phyloP scores from a whole-genome alignment of 352 stramenopile species.

The Phytopythium ostracodes region DNA sequence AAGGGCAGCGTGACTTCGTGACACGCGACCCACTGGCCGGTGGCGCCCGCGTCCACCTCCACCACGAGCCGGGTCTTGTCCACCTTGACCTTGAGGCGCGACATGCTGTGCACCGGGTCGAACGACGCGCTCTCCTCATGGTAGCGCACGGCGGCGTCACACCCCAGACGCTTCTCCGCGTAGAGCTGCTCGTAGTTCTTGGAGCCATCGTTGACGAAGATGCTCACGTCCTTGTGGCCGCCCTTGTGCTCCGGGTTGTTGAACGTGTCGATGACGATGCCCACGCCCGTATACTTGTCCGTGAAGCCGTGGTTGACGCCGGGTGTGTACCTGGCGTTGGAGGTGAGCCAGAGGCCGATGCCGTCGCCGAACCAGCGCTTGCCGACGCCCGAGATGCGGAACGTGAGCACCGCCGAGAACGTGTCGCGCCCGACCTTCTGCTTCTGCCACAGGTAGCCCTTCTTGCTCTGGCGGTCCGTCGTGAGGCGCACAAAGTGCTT shows the following conservation, averaged over 20 bases:
- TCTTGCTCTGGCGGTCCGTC: slow-evolving; percentile 85
- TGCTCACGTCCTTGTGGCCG: slow-evolving; percentile 80
- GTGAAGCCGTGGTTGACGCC: slow-evolving; percentile 78
- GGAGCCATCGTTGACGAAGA: slow-evolving; percentile 78
- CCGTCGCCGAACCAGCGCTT: slow-evolving; percentile 85
- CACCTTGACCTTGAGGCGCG: slow-evolving; percentile 75
- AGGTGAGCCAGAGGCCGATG: slow-evolving; percentile 80
- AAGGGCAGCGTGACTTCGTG: slow-evolving; percentile 66
- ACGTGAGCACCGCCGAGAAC: slow-evolving; percentile 67
- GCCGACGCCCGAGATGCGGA: slow-evolving; percentile 78
- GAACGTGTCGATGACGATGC: slow-evolving; percentile 83
- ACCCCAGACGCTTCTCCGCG: slow-evolving; percentile 58
- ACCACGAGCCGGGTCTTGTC: slow-evolving; percentile 47
- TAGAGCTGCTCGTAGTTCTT: slow-evolving; percentile 70
- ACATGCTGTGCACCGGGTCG: slow-evolving; percentile 77
- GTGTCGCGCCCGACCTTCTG: slow-evolving; percentile 44
- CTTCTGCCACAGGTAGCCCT: slow-evolving; percentile 75
- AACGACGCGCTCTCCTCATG: slow-evolving; percentile 77
- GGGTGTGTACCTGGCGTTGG: slow-evolving; percentile 44
- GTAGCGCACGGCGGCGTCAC: slow-evolving; percentile 75
- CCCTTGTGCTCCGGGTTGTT: slow-evolving; percentile 79
- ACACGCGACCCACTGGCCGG: slow-evolving; percentile 61
- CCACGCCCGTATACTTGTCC: slow-evolving; percentile 70
- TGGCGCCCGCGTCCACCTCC: slow-evolving; percentile 61
- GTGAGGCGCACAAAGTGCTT: slow-evolving; percentile 87